Evolutionary conservation across 164 flowering plant species (phyloP), one percentile per base, ranked within the genome.

Genomic region (Kalanchoe fedtschenkoi): DNA sequence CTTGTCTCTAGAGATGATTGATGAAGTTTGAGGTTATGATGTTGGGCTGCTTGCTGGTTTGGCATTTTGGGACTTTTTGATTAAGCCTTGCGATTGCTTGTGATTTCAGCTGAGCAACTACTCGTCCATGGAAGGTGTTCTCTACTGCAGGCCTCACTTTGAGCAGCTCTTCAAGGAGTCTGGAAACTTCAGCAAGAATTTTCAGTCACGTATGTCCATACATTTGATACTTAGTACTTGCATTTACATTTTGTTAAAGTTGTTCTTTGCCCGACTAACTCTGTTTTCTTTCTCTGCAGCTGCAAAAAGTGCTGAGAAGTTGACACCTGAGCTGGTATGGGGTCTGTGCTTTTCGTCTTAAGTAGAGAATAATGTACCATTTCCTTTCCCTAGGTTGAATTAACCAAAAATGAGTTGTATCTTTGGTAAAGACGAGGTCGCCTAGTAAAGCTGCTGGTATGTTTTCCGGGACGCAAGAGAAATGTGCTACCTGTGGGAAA

Each of bases 401-500:
- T n/a, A 32, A 34, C 6, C 26, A 33, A n/a, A 26, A n/a, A 19
- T 24, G 22, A 34, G 24, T n/a, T 7, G 47, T 63, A 8, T 30
- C 32, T 9, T 41, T 61, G 60, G 75, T 72, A 34, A 84, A 93
- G 99, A 86, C 95, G 46, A 85, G 86, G 73, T 82, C 97, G 37
- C 93, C 96, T 56, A 92, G 97, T 79, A 89, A 80, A 80, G 97
- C 96, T 68, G 97, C 97, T 3, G 60, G 91, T 69, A 88, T 89
- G 97, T 92, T 92, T 66, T 92, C 98, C 41, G 96, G 98, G 63
- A 92, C 97, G 34, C 98, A 89, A 76, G 98, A 92, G 10, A 92
- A 92, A 75, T 92, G 98, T 77, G 90, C 96, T 57, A 85, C 96
- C 46, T 92, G 98, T 74, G 88, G 91, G n/a, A 92, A 92, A 83